Evolutionary conservation across 2,329 filamentous ascomycete species (phyloP).

Genomic region (Aspergillus vadensis): DNA sequence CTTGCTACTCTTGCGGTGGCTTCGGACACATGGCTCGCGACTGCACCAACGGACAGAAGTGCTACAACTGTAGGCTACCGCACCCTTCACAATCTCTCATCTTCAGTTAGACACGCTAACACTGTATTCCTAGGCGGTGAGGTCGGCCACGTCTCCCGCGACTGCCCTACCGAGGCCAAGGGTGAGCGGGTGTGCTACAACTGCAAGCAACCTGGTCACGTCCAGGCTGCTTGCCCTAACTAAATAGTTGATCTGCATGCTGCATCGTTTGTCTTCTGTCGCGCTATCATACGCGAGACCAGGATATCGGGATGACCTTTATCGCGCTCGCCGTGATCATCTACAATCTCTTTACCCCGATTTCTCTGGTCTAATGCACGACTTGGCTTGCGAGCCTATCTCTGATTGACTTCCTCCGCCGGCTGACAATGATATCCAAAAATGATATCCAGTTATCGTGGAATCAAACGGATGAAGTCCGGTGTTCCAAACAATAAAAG

Average conservation of each 20-base stretch:
- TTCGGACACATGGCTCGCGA: conserved; percentile 97
- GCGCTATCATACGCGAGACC: conserved; percentile 25
- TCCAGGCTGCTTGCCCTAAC: conserved; percentile 92
- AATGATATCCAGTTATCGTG: conserved; percentile 17
- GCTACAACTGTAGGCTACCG: conserved; percentile 83
- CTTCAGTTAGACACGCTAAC: conserved; percentile 10
- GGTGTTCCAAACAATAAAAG: conserved; percentile 16
- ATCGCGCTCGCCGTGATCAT: conserved; percentile 27
- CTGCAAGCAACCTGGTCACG: conserved; percentile 83
- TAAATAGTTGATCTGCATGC: conserved; percentile 44
- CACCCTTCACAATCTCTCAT: background rate
- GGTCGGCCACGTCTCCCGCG: conserved; percentile 90
- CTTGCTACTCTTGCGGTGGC: conserved; percentile 97
- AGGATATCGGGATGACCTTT: conserved; percentile 15
- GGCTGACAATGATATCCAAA: conserved; percentile 20
- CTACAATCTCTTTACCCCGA: conserved; percentile 27
- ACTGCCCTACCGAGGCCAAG: conserved; percentile 90
- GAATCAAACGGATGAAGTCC: conserved; percentile 13
- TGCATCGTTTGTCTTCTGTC: conserved; percentile 30
- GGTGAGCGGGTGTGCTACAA: conserved; percentile 98
- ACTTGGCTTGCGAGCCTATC: conserved; percentile 25
- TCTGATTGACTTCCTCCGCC: conserved; percentile 27
- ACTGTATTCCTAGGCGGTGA: conserved; percentile 62
- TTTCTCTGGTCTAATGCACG: conserved; percentile 24
- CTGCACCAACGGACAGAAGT: conserved; percentile 98